Evolutionary conservation across 108 stramenopile genomes (phyloP).

Genomic region (Mediolabrus comicus): DNA sequence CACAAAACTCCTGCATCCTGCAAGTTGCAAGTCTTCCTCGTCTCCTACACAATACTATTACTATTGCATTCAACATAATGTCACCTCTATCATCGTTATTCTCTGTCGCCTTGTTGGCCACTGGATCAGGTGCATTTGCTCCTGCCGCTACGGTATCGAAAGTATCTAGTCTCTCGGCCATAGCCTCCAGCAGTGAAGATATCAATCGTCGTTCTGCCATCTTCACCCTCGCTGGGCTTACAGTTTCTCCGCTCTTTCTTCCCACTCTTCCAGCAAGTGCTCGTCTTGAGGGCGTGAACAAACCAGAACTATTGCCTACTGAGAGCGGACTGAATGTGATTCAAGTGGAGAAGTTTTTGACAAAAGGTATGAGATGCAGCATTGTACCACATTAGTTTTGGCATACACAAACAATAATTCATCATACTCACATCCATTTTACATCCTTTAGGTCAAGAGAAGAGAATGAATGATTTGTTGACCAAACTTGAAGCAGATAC

Average conservation of each 20-base stretch:
- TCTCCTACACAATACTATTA: too few species aligned
- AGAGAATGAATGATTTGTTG: slow-evolving; percentile 68
- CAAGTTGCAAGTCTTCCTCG: not conserved
- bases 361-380: too few species aligned
- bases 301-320: slow-evolving; percentile 78
- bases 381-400: too few species aligned
- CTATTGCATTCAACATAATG: not conserved
- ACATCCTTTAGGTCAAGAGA: too few species aligned
- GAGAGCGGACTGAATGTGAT: slow-evolving; percentile 75
- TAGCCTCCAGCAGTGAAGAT: not conserved
- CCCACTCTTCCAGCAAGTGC: slow-evolving; percentile 48
- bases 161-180: not conserved
- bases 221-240: slow-evolving; percentile 3
- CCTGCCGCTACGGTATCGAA: not conserved
- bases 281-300: slow-evolving; percentile 82
- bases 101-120: slow-evolving; percentile 3
- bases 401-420: too few species aligned
- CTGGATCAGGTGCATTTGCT: not conserved
- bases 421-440: too few species aligned
- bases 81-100: not conserved
- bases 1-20: too few species aligned
- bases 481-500: slow-evolving; percentile 72
- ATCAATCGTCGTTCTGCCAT: slow-evolving; percentile 20
- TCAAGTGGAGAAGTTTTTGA: slow-evolving; percentile 83
- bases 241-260: slow-evolving; percentile 6